These are phyloP conservation scores for Allium sativum DNA, from an alignment of 106 monocot species.

Conservation along the genomic window DNA sequence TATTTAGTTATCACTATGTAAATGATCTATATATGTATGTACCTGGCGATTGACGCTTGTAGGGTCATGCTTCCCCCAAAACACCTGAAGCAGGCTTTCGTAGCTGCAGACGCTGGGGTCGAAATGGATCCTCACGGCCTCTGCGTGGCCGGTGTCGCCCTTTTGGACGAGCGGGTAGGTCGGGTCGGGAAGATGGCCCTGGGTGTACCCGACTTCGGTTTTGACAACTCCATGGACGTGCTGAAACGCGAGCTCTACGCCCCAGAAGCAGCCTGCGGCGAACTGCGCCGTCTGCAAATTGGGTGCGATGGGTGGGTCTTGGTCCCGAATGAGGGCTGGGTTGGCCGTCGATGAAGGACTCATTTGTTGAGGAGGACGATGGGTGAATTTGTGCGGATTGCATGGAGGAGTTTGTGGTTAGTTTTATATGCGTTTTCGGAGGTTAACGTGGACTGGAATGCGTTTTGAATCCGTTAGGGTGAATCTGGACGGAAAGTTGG, in stretches of 20 bases:
- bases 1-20: too few relatives aligned
- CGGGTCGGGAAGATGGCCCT: slow-evolving; percentile 50
- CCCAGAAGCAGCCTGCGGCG: slow-evolving; percentile 82
- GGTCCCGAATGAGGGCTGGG: too few relatives aligned
- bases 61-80: slow-evolving; percentile 73
- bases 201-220: slow-evolving; percentile 87
- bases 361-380: too few relatives aligned
- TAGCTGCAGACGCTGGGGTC: slow-evolving; percentile 57
- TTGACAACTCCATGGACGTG: slow-evolving; percentile 49
- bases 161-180: slow-evolving; percentile 51
- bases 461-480: too few relatives aligned
- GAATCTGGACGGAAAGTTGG: too few relatives aligned
- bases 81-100: slow-evolving; percentile 32
- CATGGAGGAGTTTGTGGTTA: too few relatives aligned
- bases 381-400: too few relatives aligned
- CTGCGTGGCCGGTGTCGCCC: slow-evolving; percentile 52
- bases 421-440: too few relatives aligned
- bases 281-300: slow-evolving; percentile 60
- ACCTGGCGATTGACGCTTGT: slow-evolving; percentile 83
- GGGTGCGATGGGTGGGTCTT: slow-evolving; percentile 23
- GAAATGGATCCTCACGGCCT: slow-evolving; percentile 71
- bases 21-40: too few relatives aligned
- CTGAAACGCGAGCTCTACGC: slow-evolving; percentile 64
- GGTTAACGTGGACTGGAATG: too few relatives aligned
- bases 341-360: too few relatives aligned